A percentile compares a stretch with the other conserved stretches of the same genome.
Conservation (phyloP, 2,329 filamentous ascomycete species). For the Parascedosporium putredinis region DNA sequence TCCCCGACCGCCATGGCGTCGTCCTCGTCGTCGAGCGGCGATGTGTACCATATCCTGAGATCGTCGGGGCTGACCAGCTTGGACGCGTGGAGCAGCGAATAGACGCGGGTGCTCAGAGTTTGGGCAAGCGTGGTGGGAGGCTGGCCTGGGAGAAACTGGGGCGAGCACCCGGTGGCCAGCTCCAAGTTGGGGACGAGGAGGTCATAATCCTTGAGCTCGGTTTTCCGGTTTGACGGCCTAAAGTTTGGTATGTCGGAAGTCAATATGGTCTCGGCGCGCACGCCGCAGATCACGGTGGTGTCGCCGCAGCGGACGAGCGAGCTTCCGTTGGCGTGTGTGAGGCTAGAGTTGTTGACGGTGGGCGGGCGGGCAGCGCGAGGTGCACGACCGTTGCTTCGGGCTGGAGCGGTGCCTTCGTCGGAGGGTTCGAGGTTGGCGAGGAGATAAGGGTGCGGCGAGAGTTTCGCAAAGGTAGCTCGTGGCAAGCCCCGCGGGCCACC, state of each 20-base stretch:
- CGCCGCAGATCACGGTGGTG: slow-evolving; percentile 88
- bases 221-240: slow-evolving; percentile 30
- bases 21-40: slow-evolving; percentile 32
- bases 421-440: slow-evolving; percentile 72
- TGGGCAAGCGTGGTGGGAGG: slow-evolving; percentile 74
- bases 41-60: slow-evolving; percentile 58
- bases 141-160: slow-evolving; percentile 72
- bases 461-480: slow-evolving; percentile 71
- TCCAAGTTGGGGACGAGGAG: slow-evolving; percentile 91
- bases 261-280: slow-evolving; percentile 74
- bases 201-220: slow-evolving; percentile 51
- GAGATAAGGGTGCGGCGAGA: slow-evolving; percentile 81
- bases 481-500: slow-evolving; percentile 30
- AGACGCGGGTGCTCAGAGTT: slow-evolving; percentile 70
- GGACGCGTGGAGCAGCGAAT: slow-evolving; percentile 63
- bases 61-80: slow-evolving; percentile 55
- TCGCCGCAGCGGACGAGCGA: slow-evolving; percentile 81
- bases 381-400: slow-evolving; percentile 72
- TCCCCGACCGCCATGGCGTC: slow-evolving; percentile 31
- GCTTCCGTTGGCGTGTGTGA: slow-evolving; percentile 84
- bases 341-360: slow-evolving; percentile 70
- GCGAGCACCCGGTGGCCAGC: slow-evolving; percentile 80
- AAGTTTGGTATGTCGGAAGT: slow-evolving; percentile 64
- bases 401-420: slow-evolving; percentile 33
- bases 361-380: slow-evolving; percentile 59